phyloP scores from a whole-genome alignment of 305 asterid species.

The Fraxinus latifolia region DNA sequence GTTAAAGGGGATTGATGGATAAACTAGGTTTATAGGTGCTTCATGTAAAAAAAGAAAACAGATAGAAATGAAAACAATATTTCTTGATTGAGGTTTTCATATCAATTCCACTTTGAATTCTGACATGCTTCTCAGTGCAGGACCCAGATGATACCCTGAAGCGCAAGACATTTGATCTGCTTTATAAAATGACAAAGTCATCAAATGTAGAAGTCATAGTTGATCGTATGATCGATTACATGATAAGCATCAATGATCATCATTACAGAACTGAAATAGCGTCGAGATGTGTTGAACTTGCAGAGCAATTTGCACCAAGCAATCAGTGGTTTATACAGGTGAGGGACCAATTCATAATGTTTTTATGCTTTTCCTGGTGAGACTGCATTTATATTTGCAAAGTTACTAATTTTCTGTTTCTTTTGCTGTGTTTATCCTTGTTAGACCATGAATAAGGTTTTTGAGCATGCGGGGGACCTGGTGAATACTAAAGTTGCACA shows the following conservation, averaged over 20 bases:
- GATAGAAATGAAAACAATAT: not conserved
- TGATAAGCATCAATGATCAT: constrained; percentile 82
- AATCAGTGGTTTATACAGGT: constrained; percentile 99
- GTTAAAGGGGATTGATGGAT: not conserved
- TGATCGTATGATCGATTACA: constrained; percentile 89
- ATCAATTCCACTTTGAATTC: constrained; percentile 16
- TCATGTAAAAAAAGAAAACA: not conserved
- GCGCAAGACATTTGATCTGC: constrained; percentile 93
- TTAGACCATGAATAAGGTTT: constrained; percentile 97
- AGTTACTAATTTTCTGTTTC: constrained; percentile 24
- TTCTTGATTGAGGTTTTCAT: constrained; percentile 24
- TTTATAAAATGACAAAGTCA: constrained; percentile 96
- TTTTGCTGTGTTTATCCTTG: constrained; percentile 25
- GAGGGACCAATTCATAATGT: constrained; percentile 18
- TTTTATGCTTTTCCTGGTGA: constrained; percentile 14
- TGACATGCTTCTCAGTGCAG: constrained; percentile 41
- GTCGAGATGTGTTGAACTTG: constrained; percentile 96
- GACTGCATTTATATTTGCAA: constrained; percentile 8
- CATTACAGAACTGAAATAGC: constrained; percentile 98
- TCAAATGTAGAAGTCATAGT: constrained; percentile 98
- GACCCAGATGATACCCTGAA: constrained; percentile 98
- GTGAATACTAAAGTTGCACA: constrained; percentile 91
- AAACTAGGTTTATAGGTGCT: not conserved
- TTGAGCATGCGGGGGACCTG: constrained; percentile 95
- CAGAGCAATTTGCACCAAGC: constrained; percentile 98